Evolutionary conservation across 495 filamentous ascomycete genomes (phyloP), one percentile per base, ranked within the genome.

Genomic region (Hyaloscypha variabilis): DNA sequence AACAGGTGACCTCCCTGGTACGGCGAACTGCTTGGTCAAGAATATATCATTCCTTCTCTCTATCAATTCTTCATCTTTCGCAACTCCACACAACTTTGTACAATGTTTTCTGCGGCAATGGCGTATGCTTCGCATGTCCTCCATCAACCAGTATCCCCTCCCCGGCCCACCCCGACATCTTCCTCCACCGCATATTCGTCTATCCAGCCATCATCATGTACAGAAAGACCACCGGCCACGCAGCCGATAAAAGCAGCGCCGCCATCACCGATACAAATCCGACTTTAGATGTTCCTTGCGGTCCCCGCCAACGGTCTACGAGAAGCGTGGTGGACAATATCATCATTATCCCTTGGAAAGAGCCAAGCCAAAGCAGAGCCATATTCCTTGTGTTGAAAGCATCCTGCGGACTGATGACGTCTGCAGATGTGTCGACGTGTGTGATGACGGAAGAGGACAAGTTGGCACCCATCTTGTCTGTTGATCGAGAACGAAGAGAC

Each of bases 141-240:
- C 31, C 6, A 13, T 13, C 31, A 36, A 5, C 31, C 31, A 13
- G 6, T 13, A 36, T 36, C 31, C 13, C 13, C 31, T 36, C 6
- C 31, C 31, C n/a, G n/a, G n/a, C n/a, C n/a, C n/a, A n/a, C 31
- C 31, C 31, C 31, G 13, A 13, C 39, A 17, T 17, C 2, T 17
- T 46, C 39, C 39, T 17, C 39, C 10, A 46, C 39, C 39, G 3
- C 14, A 17, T 46, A 17, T 1, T 46, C 39, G 19, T n/a, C 58
- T 60, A 60, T 39, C 58, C 34, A 24, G 14, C 34, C 36, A 60
- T 42, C 26, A 31, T 31, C 26, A 57, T 29, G 34, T 59, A 59
- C 21, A 59, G 24, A 11, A 25, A 21, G 25, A 59, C 31, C 30
- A 59, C 30, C 14, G 57, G 57, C 57, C 57, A 59, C 34, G 57